Conservation (phyloP, 805 yeast genomes). For the Saccharomycopsis malanga region DNA sequence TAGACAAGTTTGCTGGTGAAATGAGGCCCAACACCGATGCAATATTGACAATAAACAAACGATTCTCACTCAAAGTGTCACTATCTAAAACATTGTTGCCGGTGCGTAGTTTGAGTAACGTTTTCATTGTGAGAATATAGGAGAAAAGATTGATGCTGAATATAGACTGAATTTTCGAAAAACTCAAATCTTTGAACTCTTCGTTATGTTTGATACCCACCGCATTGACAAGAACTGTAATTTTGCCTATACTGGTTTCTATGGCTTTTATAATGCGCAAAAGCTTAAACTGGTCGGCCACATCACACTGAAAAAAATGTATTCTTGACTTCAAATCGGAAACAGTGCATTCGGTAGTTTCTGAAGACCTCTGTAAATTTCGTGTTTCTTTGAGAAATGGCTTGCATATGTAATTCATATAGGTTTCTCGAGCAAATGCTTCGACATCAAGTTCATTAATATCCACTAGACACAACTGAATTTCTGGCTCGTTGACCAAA, state of each 20-base stretch:
- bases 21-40: constrained; percentile 36
- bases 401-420: too few species aligned
- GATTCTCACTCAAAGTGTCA: not conserved
- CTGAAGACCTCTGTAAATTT: constrained; percentile 1
- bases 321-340: too few species aligned
- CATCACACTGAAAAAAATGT: constrained; percentile 29
- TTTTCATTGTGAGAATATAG: constrained; percentile 12
- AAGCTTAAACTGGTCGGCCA: constrained; percentile 25
- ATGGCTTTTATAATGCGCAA: constrained; percentile 23
- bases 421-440: not conserved
- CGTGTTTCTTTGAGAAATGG: not conserved
- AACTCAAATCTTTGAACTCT: constrained; percentile 26
- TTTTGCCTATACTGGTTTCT: constrained; percentile 15
- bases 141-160: constrained; percentile 19
- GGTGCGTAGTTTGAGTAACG: constrained; percentile 4
- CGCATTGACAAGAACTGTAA: constrained; percentile 31
- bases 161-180: constrained; percentile 23
- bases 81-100: constrained; percentile 7
- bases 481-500: constrained; percentile 19
- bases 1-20: constrained; percentile 36
- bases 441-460: not conserved
- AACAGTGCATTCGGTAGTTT: too few species aligned
- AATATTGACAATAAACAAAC: constrained; percentile 32
- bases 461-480: constrained; percentile 28
- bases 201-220: constrained; percentile 36